Evolutionary conservation across 2,329 filamentous ascomycete species (phyloP), one percentile per base, ranked within the genome.

Genomic region (Neonectria ditissima): DNA sequence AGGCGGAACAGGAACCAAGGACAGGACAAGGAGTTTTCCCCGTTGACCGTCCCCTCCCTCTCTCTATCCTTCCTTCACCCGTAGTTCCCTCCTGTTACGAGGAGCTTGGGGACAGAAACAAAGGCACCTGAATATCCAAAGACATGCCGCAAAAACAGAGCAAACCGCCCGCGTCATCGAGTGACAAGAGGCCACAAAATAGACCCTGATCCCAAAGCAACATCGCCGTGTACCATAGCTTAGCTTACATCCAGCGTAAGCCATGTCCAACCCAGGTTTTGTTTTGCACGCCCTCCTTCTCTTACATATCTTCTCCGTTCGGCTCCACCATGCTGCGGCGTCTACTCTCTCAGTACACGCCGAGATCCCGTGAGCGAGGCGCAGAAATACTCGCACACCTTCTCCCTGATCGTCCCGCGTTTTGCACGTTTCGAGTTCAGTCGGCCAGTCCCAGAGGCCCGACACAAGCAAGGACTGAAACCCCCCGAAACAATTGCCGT

Each of bases 401-500:
- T 18, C 3, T 34, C 24, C 20, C 18, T 22, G 22, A n/a, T 9
- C 41, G 6, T 43, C 30, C 43, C 34, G 14, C 53, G 37, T 28
- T 53, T 55, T 32, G n/a, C 47, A 30, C 24, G 59, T 62, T 57
- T 58, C 59, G 48, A 20, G 20, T 26, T 39, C 24, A n/a, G 30
- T 30, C 22, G 32, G 6, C 47, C 68, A 68, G 69, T 67, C 66
- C 68, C 65, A 65, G 59, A 62, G 69, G 56, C 61, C 63, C 63
- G 69, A 63, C 62, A 63, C 58, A 55, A 52, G 68, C 60, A 63
- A 55, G 63, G 59, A 59, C 57, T 51, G 54, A 61, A 62, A 61
- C 58, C 71, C 68, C 71, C 66, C 67, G 62, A 68, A 67, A 67
- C 56, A 67, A 70, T 66, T 63, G 64, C 73, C 69, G 55, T 60